phyloP scores from a whole-genome alignment of 2,329 filamentous ascomycete genomes.

The Dryadomyces sulphureus region DNA sequence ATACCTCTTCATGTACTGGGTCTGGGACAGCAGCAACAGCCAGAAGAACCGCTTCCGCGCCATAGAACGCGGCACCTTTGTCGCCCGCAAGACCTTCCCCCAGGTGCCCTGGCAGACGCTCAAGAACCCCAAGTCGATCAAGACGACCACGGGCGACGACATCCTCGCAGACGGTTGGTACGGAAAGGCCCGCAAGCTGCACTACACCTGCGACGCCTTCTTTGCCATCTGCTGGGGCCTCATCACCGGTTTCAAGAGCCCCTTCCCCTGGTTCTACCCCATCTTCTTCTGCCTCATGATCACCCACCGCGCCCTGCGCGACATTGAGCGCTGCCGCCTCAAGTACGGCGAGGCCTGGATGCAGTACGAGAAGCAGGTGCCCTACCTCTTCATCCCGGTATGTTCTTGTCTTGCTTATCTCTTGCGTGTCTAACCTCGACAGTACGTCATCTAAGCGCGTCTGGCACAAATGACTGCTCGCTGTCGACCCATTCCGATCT shows the following conservation, averaged over 20 bases:
- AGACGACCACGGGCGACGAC: constrained; percentile 51
- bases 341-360: constrained; percentile 46
- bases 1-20: constrained; percentile 67
- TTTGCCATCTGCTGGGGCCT: constrained; percentile 67
- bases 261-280: constrained; percentile 86
- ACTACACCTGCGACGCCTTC: constrained; percentile 69
- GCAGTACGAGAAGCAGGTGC: constrained; percentile 14
- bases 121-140: constrained; percentile 57
- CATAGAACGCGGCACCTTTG: constrained; percentile 47
- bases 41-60: constrained; percentile 76
- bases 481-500: no score
- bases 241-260: constrained; percentile 64
- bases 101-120: constrained; percentile 67
- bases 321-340: constrained; percentile 60
- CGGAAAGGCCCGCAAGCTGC: constrained; percentile 57
- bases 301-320: constrained; percentile 58
- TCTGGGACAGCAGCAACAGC: constrained; percentile 71
- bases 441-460: neutral
- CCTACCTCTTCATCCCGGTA: constrained; percentile 31
- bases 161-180: constrained; percentile 70
- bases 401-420: neutral
- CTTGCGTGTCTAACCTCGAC: neutral
- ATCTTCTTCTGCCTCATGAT: constrained; percentile 76
- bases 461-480: no score
- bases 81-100: constrained; percentile 59